phyloP scores from a whole-genome alignment of 805 yeast genomes.

The Blastobotrys chiropterorum region DNA sequence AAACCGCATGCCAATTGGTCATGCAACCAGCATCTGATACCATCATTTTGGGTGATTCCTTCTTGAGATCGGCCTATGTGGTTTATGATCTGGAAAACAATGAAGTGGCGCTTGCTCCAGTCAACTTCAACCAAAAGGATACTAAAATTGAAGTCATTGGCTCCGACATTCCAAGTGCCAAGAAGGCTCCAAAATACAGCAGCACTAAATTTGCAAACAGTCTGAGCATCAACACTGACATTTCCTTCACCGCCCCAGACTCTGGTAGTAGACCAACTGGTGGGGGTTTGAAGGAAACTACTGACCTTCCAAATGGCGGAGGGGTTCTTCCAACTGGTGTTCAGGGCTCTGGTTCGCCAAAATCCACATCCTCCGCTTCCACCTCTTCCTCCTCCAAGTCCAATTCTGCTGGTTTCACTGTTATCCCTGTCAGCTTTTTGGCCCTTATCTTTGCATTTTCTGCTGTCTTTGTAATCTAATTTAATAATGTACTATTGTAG shows the following conservation, averaged over 20 bases:
- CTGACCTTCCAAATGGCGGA: neutral
- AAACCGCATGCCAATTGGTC: conserved; percentile 12
- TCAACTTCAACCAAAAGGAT: conserved; percentile 25
- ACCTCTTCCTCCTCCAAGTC: neutral
- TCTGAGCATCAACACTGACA: neutral
- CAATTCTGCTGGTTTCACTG: neutral
- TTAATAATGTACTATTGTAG: neutral
- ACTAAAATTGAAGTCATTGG: conserved; percentile 26
- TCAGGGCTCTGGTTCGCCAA: neutral
- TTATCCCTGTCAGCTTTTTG: neutral
- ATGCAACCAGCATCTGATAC: conserved; percentile 11
- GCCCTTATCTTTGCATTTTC: neutral
- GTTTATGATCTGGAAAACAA: conserved; percentile 48
- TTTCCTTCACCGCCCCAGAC: neutral
- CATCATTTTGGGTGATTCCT: conserved; percentile 49
- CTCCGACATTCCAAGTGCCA: conserved; percentile 28
- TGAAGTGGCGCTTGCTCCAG: conserved; percentile 45
- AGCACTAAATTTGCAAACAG: conserved; percentile 1
- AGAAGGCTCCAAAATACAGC: conserved; percentile 19
- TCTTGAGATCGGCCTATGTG: conserved; percentile 45
- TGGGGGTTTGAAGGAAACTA: neutral
- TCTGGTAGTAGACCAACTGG: neutral
- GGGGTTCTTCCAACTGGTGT: neutral
- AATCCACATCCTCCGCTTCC: neutral
- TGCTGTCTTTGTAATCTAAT: neutral